phyloP scores from a whole-genome alignment of 2,329 filamentous ascomycete species.

The Lecanicillium sp. region DNA sequence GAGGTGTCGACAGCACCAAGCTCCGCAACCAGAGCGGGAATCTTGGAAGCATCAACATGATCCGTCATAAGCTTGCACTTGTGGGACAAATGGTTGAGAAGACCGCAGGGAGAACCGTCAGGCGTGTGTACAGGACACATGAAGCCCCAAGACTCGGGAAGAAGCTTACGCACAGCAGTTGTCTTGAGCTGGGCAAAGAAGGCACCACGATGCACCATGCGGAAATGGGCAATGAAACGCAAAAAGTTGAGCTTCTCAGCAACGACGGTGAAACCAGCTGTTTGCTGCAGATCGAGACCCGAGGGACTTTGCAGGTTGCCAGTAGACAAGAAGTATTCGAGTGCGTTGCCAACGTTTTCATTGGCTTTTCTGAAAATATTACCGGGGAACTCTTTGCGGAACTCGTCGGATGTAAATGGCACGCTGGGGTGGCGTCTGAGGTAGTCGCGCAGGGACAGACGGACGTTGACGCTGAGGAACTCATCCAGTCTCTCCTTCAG shows the following conservation, averaged over 20 bases:
- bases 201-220: constrained; percentile 97
- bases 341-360: constrained; percentile 75
- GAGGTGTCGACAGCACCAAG: constrained; percentile 72
- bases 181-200: constrained; percentile 98
- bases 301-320: constrained; percentile 89
- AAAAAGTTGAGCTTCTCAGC: constrained; percentile 99
- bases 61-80: constrained; percentile 86
- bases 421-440: constrained; percentile 49
- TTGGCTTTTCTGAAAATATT: constrained; percentile 76
- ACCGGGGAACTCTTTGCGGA: constrained; percentile 69
- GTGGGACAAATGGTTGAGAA: constrained; percentile 91
- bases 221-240: constrained; percentile 97
- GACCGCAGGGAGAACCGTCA: constrained; percentile 88
- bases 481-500: constrained; percentile 93
- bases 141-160: constrained; percentile 97
- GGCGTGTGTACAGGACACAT: constrained; percentile 96
- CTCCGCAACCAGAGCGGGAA: constrained; percentile 68
- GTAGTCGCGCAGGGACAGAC: constrained; percentile 48
- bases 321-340: constrained; percentile 95
- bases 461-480: constrained; percentile 56
- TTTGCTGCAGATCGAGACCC: constrained; percentile 89
- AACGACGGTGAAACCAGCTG: constrained; percentile 90
- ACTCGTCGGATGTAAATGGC: constrained; percentile 69
- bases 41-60: constrained; percentile 61
- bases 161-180: constrained; percentile 87